Base-by-base conservation (phyloP, 768 basidiomycete genomes). In the Boletales sp. region DNA sequence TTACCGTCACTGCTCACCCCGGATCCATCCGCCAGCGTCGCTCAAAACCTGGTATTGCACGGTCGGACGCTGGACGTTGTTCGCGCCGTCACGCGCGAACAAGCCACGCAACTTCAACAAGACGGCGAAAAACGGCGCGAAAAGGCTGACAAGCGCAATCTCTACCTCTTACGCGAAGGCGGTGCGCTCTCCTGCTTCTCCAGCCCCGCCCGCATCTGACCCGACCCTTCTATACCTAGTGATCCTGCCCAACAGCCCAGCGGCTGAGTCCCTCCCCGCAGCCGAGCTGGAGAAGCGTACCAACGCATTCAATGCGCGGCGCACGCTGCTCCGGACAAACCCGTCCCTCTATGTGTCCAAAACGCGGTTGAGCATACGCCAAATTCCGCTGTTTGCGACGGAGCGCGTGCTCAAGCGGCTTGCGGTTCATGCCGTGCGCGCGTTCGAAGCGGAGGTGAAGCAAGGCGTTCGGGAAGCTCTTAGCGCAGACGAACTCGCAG, bases 161-260 rank as follows among this genome's bases (percentile, higher is more conserved):
- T 97, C 64, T 97, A 99, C 66, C 82, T 99, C 51, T 78, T 99
- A 57, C 82, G 91, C 12, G 97, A 99, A 80, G 97, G 97, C 75
- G 90, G 94, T 90, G 61, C 58, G 71, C 27, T 8, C 32, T 44
- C 35, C 24, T 27, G 7, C 24, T 27, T 27, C 24, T 27, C 24
- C 24, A 27, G 5, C 24, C 27, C 48, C 5, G 45, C 43, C 15
- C 21, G 10, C 17, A 32, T 9, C 24, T 17, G 4, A 7, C 24
- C 24, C 17, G 4, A 8, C 21, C 17, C 36, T 56, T 7, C 52
- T 40, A 24, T 8, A 31, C 21, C 18, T 50, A 98, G 97, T 95
- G 40, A 90, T 99, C 56, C 77, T 97, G 57, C 90, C 94, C 2
- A 92, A 89, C 59, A 82, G 87, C 2, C 84, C 92, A 0, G 87